Conservation (phyloP, 805 yeast genomes). For the Yarrowia bubula region DNA sequence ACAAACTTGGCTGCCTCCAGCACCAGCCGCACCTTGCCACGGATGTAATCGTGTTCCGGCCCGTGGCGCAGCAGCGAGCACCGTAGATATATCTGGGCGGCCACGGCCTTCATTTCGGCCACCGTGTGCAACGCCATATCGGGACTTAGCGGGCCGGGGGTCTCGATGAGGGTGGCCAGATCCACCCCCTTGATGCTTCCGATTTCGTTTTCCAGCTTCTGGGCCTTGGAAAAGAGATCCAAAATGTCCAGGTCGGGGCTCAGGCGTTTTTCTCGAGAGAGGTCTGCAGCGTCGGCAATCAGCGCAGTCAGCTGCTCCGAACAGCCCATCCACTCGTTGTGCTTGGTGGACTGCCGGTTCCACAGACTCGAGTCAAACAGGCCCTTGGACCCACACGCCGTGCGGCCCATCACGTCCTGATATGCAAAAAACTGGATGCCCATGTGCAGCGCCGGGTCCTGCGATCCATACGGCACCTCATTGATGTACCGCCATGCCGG, state of each 20-base stretch:
- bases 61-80: constrained; percentile 7
- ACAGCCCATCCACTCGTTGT: constrained; percentile 22
- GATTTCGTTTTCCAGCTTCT: constrained; percentile 20
- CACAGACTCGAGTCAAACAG: constrained; percentile 15
- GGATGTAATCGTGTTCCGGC: constrained; percentile 13
- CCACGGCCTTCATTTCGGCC: constrained; percentile 4
- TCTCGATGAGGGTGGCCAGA: background rate
- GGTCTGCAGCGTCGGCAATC: constrained; percentile 8
- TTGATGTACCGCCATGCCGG: constrained; percentile 24
- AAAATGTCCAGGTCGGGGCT: constrained; percentile 21
- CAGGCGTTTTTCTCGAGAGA: constrained; percentile 9
- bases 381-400: constrained; percentile 15
- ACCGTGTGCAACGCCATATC: constrained; percentile 7
- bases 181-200: constrained; percentile 21
- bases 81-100: constrained; percentile 13
- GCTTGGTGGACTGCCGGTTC: constrained; percentile 20
- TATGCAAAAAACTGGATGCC: constrained; percentile 23
- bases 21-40: constrained; percentile 9
- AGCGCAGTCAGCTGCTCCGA: constrained; percentile 15
- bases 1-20: constrained; percentile 6
- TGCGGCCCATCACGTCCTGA: constrained; percentile 24
- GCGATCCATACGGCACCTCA: constrained; percentile 13
- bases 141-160: background rate
- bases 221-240: constrained; percentile 14
- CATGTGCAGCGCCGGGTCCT: constrained; percentile 21